phyloP scores from a whole-genome alignment of 2,329 filamentous ascomycete species.

The Ascomycota sp. region DNA sequence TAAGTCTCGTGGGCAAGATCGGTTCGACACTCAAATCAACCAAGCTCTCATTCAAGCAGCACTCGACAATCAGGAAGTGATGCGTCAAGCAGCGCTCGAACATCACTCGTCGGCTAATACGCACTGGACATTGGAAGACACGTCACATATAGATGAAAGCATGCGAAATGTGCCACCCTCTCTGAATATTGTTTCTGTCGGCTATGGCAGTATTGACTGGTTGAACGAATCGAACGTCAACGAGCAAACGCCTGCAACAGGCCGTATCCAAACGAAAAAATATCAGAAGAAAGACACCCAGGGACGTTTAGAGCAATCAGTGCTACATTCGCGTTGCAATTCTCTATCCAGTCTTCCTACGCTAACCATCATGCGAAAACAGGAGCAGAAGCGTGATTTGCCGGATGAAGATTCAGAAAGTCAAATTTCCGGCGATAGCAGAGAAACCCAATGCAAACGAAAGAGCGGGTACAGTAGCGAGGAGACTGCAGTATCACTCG shows the following conservation, averaged over 20 bases:
- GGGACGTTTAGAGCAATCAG: conserved; percentile 6
- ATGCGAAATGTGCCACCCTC: conserved; percentile 13
- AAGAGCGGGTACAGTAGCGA: conserved; percentile 9
- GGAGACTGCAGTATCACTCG: conserved; percentile 5
- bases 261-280: conserved; percentile 15
- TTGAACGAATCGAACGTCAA: conserved; percentile 13
- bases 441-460: conserved; percentile 6
- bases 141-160: conserved; percentile 5
- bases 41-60: conserved; percentile 39
- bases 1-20: conserved; percentile 14
- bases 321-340: conserved; percentile 2
- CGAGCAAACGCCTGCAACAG: conserved; percentile 12
- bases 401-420: conserved; percentile 8
- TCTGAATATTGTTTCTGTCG: conserved; percentile 36
- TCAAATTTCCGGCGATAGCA: conserved; percentile 7
- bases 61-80: conserved; percentile 42
- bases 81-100: conserved; percentile 36
- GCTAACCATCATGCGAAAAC: background rate
- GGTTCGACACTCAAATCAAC: conserved; percentile 22
- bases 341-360: conserved; percentile 1
- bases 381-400: background rate
- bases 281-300: conserved; percentile 8
- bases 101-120: conserved; percentile 45
- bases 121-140: conserved; percentile 48
- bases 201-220: conserved; percentile 27